phyloP scores from a whole-genome alignment of 805 yeast species.

The Starmerella stellata region DNA sequence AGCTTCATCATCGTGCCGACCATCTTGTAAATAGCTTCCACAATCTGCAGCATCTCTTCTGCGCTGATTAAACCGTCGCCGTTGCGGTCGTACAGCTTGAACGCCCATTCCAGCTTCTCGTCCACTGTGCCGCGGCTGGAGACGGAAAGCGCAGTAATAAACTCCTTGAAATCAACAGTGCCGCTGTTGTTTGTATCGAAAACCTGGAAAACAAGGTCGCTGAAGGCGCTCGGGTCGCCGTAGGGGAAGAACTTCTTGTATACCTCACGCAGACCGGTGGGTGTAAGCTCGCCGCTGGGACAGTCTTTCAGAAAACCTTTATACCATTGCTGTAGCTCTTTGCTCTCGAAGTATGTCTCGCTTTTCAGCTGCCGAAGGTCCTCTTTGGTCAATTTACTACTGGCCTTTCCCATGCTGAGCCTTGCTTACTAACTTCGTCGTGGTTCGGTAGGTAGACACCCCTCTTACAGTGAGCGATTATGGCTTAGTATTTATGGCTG shows the following conservation, averaged over 20 bases:
- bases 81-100: conserved; percentile 68
- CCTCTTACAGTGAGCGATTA: too few species aligned
- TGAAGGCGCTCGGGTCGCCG: conserved; percentile 88
- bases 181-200: conserved; percentile 73
- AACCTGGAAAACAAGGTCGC: conserved; percentile 70
- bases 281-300: conserved; percentile 72
- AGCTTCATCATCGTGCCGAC: conserved; percentile 83
- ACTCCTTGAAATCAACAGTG: conserved; percentile 76
- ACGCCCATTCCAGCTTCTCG: conserved; percentile 80
- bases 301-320: conserved; percentile 90
- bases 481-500: too few species aligned
- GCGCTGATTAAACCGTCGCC: conserved; percentile 58
- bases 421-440: too few species aligned
- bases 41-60: conserved; percentile 63
- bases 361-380: conserved; percentile 66
- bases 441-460: background rate
- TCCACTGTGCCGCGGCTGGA: conserved; percentile 72
- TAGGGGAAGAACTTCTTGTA: conserved; percentile 96
- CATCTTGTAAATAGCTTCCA: conserved; percentile 79
- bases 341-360: conserved; percentile 77
- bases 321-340: conserved; percentile 97
- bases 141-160: conserved; percentile 68
- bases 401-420: conserved; percentile 95
- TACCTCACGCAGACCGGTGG: conserved; percentile 74
- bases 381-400: conserved; percentile 79